Conservation (phyloP, 2,329 filamentous ascomycete species). For the Sordariomycetes sp. region DNA sequence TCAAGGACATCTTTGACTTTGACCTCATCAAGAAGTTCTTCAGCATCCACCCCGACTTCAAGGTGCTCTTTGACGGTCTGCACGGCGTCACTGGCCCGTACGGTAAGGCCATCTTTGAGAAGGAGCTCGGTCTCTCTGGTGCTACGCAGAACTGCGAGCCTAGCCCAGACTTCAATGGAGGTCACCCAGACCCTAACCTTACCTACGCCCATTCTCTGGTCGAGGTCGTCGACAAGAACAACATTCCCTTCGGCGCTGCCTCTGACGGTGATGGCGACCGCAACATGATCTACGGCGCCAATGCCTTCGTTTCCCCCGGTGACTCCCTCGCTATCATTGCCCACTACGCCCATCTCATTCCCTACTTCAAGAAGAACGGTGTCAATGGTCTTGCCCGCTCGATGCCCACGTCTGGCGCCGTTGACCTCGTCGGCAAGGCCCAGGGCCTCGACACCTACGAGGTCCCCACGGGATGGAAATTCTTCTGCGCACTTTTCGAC, state of each 20-base stretch:
- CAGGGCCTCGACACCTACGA: slow-evolving; percentile 90
- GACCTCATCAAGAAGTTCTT: slow-evolving; percentile 93
- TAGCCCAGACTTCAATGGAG: slow-evolving; percentile 90
- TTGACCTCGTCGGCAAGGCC: slow-evolving; percentile 92
- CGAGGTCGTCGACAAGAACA: slow-evolving; percentile 82
- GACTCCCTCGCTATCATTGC: slow-evolving; percentile 98
- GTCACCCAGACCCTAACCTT: slow-evolving; percentile 95
- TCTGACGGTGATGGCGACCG: slow-evolving; percentile 96
- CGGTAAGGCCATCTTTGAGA: slow-evolving; percentile 87
- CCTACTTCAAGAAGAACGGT: slow-evolving; percentile 96
- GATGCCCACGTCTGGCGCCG: slow-evolving; percentile 94
- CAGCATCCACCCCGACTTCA: slow-evolving; percentile 78
- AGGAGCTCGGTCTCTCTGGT: slow-evolving; percentile 75
- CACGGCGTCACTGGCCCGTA: slow-evolving; percentile 94
- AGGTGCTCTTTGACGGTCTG: slow-evolving; percentile 91
- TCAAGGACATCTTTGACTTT: slow-evolving; percentile 99
- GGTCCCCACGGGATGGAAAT: slow-evolving; percentile 98
- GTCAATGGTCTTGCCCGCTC: slow-evolving; percentile 91
- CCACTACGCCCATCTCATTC: slow-evolving; percentile 91
- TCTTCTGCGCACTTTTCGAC: slow-evolving; percentile 95
- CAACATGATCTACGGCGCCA: slow-evolving; percentile 99
- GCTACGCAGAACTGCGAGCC: slow-evolving; percentile 86
- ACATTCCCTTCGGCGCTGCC: slow-evolving; percentile 91
- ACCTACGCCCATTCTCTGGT: slow-evolving; percentile 95
- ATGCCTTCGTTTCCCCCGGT: slow-evolving; percentile 91